Conservation (phyloP, 345 rosid species). For the Lenwebbia sp. region DNA sequence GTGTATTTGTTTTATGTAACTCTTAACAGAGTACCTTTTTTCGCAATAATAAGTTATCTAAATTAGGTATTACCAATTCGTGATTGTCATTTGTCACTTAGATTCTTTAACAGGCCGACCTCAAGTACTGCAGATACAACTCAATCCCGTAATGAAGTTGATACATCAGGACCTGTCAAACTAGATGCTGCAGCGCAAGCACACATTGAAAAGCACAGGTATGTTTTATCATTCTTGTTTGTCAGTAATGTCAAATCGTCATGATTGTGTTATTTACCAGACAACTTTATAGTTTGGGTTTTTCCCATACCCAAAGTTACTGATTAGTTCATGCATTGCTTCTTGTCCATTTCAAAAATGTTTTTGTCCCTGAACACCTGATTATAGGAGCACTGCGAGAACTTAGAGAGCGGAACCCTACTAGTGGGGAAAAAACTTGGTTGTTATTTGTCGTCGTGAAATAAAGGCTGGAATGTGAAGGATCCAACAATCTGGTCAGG, state of each 20-base stretch:
- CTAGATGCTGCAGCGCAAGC: constrained; percentile 58
- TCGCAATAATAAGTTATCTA: background rate
- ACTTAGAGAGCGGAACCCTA: background rate
- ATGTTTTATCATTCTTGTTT: background rate
- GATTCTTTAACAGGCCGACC: constrained; percentile 23
- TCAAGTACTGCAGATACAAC: constrained; percentile 33
- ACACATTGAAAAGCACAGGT: constrained; percentile 84
- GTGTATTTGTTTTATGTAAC: background rate
- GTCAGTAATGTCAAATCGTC: background rate
- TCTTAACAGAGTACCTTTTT: background rate
- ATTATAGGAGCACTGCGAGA: background rate
- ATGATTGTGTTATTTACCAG: background rate
- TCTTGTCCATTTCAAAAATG: no score
- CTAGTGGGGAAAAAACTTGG: background rate
- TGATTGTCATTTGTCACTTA: background rate
- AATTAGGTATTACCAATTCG: background rate
- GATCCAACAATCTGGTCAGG: background rate
- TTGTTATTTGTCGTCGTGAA: background rate
- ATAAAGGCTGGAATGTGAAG: background rate
- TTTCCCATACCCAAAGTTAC: background rate
- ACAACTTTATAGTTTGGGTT: background rate
- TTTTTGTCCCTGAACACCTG: no score
- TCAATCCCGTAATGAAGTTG: constrained; percentile 20
- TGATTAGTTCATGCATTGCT: no score
- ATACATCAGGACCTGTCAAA: constrained; percentile 42